Evolutionary conservation across 495 filamentous ascomycete species (phyloP), one percentile per base, ranked within the genome.

Genomic region (Podospora fimiseda): DNA sequence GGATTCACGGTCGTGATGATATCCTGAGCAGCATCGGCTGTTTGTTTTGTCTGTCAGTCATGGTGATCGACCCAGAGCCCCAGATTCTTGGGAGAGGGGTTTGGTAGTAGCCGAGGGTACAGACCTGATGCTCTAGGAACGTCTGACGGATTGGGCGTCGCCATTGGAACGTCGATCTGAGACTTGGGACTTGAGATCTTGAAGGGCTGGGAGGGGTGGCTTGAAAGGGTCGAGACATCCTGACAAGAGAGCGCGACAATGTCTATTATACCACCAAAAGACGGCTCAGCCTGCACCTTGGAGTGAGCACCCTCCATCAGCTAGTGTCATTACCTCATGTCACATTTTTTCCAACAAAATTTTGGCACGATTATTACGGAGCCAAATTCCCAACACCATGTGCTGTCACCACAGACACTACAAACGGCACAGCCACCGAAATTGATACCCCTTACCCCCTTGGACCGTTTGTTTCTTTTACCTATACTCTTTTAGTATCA

Each of bases 161-260:
- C 42, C 60, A 63, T 63, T 40, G 48, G 52, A 44, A 49, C 46
- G 38, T 21, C 44, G 52, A 52, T 50, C 53, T 48, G 47, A 44
- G 33, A 38, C 49, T 51, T 49, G 52, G 51, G 53, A 43, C 33
- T 51, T 52, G 52, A 49, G 53, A 43, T 43, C 23, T 16, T 24
- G 8, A 21, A 47, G 8, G 23, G 14, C 23, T 24, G 44, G 14
- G 23, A 15, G 13, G n/a, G 20, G 21, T 27, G 21, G 21, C 7
- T 24, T 24, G 44, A 45, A 46, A 46, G 49, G 16, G 43, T 15
- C 38, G 11, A 37, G 21, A 18, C 30, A 57, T 39, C 23, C 18
- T 24, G 52, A 50, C 45, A 53, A 42, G 53, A 53, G 44, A 47
- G 1, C 4, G 23, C 43, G 15, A 5, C 22, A 47, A 15, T 33